phyloP scores from a whole-genome alignment of 257 asterid species.

The Solanum etuberosum region DNA sequence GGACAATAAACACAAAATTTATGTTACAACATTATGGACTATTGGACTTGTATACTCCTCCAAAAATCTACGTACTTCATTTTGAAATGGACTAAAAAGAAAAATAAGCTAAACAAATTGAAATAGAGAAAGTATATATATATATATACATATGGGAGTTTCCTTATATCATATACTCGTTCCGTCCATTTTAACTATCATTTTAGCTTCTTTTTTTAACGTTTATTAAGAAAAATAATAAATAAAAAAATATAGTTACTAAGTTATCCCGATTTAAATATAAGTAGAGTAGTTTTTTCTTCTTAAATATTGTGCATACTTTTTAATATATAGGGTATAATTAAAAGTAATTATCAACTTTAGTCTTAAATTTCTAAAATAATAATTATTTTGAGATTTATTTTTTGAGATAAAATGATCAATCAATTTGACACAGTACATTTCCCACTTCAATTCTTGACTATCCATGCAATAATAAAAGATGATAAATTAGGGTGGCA shows the following conservation, averaged over 20 bases:
- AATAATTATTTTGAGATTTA: too few species aligned
- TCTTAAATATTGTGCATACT: too few species aligned
- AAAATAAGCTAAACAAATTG: too few species aligned
- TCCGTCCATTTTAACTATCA: neutral
- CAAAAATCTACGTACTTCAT: rapidly evolving
- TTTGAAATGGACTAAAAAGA: too few species aligned
- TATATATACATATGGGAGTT: too few species aligned
- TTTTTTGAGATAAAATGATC: neutral
- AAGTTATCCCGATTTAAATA: too few species aligned
- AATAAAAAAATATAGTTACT: too few species aligned
- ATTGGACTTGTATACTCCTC: neutral
- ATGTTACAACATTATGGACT: neutral
- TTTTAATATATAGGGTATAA: neutral
- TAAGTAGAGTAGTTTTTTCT: neutral
- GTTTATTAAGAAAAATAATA: too few species aligned
- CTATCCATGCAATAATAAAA: neutral
- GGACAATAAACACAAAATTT: neutral
- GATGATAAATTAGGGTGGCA: neutral
- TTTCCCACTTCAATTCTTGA: neutral
- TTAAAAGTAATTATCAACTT: too few species aligned
- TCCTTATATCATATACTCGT: neutral
- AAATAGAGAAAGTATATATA: neutral
- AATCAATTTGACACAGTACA: neutral
- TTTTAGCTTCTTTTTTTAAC: too few species aligned
- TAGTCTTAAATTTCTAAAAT: neutral